These are phyloP conservation scores for Seiridium unicorne DNA, from an alignment of 2,329 filamentous ascomycete species.

Conservation along the genomic window DNA sequence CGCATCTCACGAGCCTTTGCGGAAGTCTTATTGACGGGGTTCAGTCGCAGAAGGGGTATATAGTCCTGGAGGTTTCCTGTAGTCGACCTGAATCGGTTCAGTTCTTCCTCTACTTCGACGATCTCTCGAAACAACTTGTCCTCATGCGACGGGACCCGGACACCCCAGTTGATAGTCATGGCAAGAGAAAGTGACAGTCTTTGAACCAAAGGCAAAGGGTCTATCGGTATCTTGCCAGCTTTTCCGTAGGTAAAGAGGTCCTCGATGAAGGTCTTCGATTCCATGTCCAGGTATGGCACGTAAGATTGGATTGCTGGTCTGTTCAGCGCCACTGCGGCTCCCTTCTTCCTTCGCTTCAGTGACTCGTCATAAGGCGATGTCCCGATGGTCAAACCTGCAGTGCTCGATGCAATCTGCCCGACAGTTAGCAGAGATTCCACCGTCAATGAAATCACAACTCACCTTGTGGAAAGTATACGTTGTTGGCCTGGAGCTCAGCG, in stretches of 20 bases:
- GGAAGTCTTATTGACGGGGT: constrained; percentile 28
- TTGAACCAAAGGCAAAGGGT: constrained; percentile 72
- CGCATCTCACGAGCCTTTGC: constrained; percentile 64
- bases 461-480: constrained; percentile 82
- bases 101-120: constrained; percentile 69
- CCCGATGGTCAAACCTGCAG: constrained; percentile 78
- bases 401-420: constrained; percentile 57
- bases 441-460: not conserved
- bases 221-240: constrained; percentile 61
- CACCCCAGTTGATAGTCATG: constrained; percentile 76
- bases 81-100: constrained; percentile 74
- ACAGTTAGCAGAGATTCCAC: not conserved
- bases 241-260: constrained; percentile 67
- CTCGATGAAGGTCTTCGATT: constrained; percentile 68
- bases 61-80: constrained; percentile 87
- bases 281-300: constrained; percentile 79
- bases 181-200: constrained; percentile 76
- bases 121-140: constrained; percentile 71
- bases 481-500: constrained; percentile 73
- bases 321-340: constrained; percentile 76
- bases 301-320: constrained; percentile 74
- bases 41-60: constrained; percentile 71
- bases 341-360: constrained; percentile 74
- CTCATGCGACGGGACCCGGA: constrained; percentile 69
- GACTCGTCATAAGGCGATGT: constrained; percentile 83